phyloP scores from a whole-genome alignment of 139 green algal species.

The Diplosphaera chodatii region DNA sequence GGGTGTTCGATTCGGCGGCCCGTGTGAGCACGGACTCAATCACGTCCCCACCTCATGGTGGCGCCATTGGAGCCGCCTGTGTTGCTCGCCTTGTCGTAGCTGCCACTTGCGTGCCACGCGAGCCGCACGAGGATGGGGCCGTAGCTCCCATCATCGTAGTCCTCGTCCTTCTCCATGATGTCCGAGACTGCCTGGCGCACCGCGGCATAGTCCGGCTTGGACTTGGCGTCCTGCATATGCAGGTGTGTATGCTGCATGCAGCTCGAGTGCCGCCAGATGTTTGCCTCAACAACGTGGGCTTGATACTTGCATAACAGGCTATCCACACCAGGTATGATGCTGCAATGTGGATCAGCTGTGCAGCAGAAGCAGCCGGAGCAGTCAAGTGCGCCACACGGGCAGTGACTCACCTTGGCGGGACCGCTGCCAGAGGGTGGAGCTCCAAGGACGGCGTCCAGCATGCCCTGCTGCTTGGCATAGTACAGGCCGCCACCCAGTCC shows the following conservation, averaged over 20 bases:
- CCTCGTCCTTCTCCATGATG: constrained; percentile 51
- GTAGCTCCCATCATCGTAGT: constrained; percentile 79
- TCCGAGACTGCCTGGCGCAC: constrained; percentile 61
- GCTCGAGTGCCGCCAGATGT: no score
- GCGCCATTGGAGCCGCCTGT: constrained; percentile 71
- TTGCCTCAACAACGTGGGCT: no score
- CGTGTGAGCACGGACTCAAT: no score
- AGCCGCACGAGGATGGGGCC: constrained; percentile 67
- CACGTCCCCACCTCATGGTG: constrained; percentile 69
- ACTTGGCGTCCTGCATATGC: neutral
- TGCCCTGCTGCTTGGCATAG: constrained; percentile 37
- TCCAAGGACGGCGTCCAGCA: constrained; percentile 31
- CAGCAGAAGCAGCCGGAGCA: no score
- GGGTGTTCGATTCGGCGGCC: no score
- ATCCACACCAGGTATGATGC: neutral
- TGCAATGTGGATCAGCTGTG: neutral
- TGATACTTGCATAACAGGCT: no score
- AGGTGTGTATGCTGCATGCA: no score
- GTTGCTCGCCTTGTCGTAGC: constrained; percentile 68
- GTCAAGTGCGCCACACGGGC: no score
- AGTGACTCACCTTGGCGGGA: neutral
- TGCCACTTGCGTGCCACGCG: constrained; percentile 78
- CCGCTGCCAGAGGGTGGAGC: constrained; percentile 6
- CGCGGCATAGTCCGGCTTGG: constrained; percentile 62
- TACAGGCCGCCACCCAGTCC: constrained; percentile 28